Conservation (phyloP, 202 grass and related monocot species). For the Dendrocalamus latiflorus region DNA sequence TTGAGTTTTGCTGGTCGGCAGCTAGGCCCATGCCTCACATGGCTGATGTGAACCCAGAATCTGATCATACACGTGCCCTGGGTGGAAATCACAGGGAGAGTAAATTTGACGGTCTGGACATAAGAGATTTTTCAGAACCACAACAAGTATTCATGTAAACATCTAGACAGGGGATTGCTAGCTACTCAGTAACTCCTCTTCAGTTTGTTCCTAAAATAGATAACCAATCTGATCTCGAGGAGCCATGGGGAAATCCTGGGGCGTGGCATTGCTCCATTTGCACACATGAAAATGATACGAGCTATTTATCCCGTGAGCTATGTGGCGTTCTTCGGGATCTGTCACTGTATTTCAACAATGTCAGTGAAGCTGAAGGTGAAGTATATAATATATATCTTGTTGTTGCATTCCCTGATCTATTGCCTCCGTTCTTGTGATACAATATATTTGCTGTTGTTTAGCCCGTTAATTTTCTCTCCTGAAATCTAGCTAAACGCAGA, state of each 20-base stretch:
- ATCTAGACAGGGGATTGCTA: background rate
- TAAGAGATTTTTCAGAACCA: background rate
- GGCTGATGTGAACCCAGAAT: too few relatives aligned
- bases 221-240: conserved; percentile 19
- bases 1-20: too few relatives aligned
- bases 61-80: too few relatives aligned
- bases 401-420: background rate
- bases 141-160: background rate
- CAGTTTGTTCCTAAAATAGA: conserved; percentile 37
- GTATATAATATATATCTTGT: background rate
- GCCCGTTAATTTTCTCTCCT: conserved; percentile 14
- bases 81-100: too few relatives aligned
- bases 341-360: conserved; percentile 35
- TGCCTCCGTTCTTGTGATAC: background rate
- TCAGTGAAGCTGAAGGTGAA: conserved; percentile 37
- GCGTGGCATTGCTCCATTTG: conserved; percentile 75
- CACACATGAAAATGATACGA: conserved; percentile 34
- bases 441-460: background rate
- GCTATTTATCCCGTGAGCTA: conserved; percentile 46
- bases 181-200: conserved; percentile 19
- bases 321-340: conserved; percentile 60
- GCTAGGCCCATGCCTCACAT: too few relatives aligned
- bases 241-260: conserved; percentile 11
- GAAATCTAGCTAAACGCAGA: conserved; percentile 52
- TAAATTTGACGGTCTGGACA: too few relatives aligned